Evolutionary conservation across 1,139 yeast species (phyloP).

Genomic region (Geotrichum bryndzae): DNA sequence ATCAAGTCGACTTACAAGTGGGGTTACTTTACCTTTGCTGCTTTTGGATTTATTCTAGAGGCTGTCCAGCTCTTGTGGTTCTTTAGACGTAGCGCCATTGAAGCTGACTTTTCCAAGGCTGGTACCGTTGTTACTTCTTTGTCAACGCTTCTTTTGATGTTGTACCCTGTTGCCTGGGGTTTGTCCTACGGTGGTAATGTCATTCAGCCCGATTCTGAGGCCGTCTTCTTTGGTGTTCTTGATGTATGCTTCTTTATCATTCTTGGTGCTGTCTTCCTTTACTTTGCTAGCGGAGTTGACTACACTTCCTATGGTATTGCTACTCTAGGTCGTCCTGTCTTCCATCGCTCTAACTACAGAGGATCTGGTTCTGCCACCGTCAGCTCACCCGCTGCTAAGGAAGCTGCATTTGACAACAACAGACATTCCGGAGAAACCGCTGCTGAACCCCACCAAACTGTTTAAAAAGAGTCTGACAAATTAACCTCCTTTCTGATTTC

Average conservation of each 20-base stretch:
- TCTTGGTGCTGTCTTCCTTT: slow-evolving; percentile 37
- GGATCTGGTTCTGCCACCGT: neutral
- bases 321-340: slow-evolving; percentile 18
- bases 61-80: slow-evolving; percentile 23
- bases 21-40: neutral
- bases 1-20: slow-evolving; percentile 30
- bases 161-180: no score
- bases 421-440: slow-evolving; percentile 7
- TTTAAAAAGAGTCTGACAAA: no score
- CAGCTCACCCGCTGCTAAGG: neutral
- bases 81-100: slow-evolving; percentile 23
- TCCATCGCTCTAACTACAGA: slow-evolving; percentile 18
- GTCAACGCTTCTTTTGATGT: slow-evolving; percentile 34
- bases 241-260: slow-evolving; percentile 40
- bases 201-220: no score
- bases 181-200: no score
- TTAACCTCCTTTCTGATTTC: no score
- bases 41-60: slow-evolving; percentile 29
- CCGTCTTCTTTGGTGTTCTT: slow-evolving; percentile 41
- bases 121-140: slow-evolving; percentile 22
- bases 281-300: slow-evolving; percentile 21
- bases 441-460: neutral
- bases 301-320: slow-evolving; percentile 15
- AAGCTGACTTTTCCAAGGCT: slow-evolving; percentile 8
- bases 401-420: neutral